phyloP scores from a whole-genome alignment of 306 rosid species.

The Geum urbanum region DNA sequence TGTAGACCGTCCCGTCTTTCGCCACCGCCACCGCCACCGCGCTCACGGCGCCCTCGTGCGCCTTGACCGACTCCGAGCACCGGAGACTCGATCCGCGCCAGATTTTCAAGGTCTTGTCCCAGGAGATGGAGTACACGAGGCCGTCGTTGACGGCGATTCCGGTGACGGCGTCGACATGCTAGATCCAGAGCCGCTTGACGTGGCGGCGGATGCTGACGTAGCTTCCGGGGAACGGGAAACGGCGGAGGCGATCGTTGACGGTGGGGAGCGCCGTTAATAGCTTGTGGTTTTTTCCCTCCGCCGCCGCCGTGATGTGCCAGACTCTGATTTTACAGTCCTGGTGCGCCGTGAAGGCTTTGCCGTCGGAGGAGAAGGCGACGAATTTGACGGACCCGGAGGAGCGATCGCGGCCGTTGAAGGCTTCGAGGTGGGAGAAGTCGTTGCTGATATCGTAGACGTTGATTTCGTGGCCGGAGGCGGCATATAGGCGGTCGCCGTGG shows the following conservation, averaged over 20 bases:
- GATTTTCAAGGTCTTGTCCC: slow-evolving; percentile 76
- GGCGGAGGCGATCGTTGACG: slow-evolving; percentile 58
- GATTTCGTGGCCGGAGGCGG: slow-evolving; percentile 59
- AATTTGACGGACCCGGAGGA: slow-evolving; percentile 73
- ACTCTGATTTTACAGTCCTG: slow-evolving; percentile 79
- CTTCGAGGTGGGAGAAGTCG: slow-evolving; percentile 27
- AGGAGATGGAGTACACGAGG: slow-evolving; percentile 75
- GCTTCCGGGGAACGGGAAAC: slow-evolving; percentile 60
- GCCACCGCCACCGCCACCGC: slow-evolving; percentile 75
- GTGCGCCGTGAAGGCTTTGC: slow-evolving; percentile 58
- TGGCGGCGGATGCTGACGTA: slow-evolving; percentile 75
- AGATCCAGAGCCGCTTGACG: slow-evolving; percentile 65
- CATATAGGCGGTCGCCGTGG: slow-evolving; percentile 50
- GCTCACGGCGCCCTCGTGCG: slow-evolving; percentile 86
- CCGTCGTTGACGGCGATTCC: slow-evolving; percentile 54
- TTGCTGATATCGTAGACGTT: slow-evolving; percentile 53
- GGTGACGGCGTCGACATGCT: slow-evolving; percentile 79
- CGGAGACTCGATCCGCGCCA: slow-evolving; percentile 69
- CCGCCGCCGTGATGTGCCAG: slow-evolving; percentile 38
- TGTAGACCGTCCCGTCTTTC: slow-evolving; percentile 67
- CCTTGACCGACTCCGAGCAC: slow-evolving; percentile 63
- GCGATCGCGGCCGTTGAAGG: slow-evolving; percentile 31
- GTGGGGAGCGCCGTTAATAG: slow-evolving; percentile 64
- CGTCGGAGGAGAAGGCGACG: slow-evolving; percentile 36
- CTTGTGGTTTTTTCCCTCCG: slow-evolving; percentile 30